Evolutionary conservation across 2,329 filamentous ascomycete genomes (phyloP), one percentile per base, ranked within the genome.

Genomic region (Nigrospora osmanthi): DNA sequence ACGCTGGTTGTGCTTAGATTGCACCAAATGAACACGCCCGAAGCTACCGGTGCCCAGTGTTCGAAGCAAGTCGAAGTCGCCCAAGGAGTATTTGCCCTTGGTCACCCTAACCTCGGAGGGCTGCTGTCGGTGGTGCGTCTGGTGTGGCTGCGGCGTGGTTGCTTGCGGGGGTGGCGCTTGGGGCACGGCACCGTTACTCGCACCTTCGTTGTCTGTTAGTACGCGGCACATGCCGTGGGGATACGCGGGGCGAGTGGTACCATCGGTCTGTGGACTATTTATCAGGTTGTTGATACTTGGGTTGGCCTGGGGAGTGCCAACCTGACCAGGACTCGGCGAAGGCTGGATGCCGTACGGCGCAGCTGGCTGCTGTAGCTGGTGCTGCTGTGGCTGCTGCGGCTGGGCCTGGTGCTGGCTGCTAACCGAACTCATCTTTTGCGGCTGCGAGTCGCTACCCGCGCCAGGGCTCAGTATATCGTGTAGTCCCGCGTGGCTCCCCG

Each of bases 21-120:
- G 93, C 43, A 97, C 93, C 49, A 98, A 74, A 63, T 98, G 93
- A 38, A 98, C 93, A 54, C 93, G 80, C 38, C 93, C 93, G 68
- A 98, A 98, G 66, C 90, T 96, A 60, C 93, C 93, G 32, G 93
- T 98, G 42, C 93, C 93, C 51, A 98, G 75, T 34, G 93, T 98
- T 57, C 93, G 81, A 69, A 90, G 80, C 53, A 98, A 83, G 49
- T 84, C 76, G 61, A 98, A 98, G 70, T 98, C 93, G 48, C 73
- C 76, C 53, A 98, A 78, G 36, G 89, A 90, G 69, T 98, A 98
- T 76, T 97, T 97, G 53, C 93, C 93, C 75, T 95, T 96, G 51
- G 91, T 96, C 61, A 87, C 81, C 57, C 90, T 72, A 42, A 68
- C 61, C 53, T 72, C 67, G 42, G 57, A 52, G 31, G 54, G 36